Evolutionary conservation across 352 stramenopile genomes (phyloP).

Genomic region (Pythium aphanidermatum): DNA sequence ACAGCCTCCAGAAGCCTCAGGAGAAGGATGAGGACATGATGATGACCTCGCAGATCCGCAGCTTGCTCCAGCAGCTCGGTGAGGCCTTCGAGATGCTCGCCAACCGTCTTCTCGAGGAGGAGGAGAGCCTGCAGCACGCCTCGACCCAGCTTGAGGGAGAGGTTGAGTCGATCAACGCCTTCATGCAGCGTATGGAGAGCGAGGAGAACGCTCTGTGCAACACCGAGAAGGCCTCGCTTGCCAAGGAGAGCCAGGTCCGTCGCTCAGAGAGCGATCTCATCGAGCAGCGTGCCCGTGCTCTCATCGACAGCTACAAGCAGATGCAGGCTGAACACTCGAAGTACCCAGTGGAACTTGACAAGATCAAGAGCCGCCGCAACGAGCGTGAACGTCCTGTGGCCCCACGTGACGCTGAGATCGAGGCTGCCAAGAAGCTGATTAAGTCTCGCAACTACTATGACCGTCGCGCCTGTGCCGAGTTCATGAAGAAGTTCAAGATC

Average conservation of each 20-base stretch:
- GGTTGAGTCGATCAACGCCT: constrained; percentile 83
- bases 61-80: constrained; percentile 75
- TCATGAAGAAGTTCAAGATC: constrained; percentile 79
- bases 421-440: constrained; percentile 68
- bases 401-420: constrained; percentile 67
- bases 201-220: constrained; percentile 75
- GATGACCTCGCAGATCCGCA: constrained; percentile 88
- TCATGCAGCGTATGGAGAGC: constrained; percentile 89
- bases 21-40: constrained; percentile 91
- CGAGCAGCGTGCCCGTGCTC: constrained; percentile 72
- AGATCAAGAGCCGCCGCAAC: constrained; percentile 71
- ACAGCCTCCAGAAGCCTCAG: constrained; percentile 72
- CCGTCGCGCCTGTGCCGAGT: constrained; percentile 70
- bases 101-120: constrained; percentile 80
- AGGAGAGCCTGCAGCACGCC: constrained; percentile 79
- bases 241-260: constrained; percentile 79
- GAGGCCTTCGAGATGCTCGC: constrained; percentile 87
- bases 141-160: constrained; percentile 78
- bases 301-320: constrained; percentile 87
- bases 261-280: constrained; percentile 76
- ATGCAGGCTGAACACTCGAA: constrained; percentile 84
- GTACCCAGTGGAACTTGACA: constrained; percentile 75
- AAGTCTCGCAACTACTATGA: constrained; percentile 90
- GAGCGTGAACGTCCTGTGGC: constrained; percentile 64
- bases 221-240: constrained; percentile 82